Evolutionary conservation across 202 grass and related monocot species (phyloP).

Genomic region (Hordeum pubiflorum): DNA sequence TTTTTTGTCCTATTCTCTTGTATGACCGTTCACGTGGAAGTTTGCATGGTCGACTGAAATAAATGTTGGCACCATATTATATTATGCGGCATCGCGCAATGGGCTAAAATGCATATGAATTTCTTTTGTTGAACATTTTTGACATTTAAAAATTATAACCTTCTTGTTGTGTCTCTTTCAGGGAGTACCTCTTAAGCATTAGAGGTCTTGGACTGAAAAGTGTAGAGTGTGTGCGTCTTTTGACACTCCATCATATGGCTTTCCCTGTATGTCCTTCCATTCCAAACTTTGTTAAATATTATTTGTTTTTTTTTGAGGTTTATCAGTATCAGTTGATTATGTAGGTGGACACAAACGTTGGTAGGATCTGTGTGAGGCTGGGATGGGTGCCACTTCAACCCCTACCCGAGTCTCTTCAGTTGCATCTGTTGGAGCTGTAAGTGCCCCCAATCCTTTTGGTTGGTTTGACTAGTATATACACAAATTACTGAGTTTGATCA

Average conservation of each 20-base stretch:
- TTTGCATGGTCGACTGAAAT: not conserved
- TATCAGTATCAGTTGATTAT: conserved; percentile 6
- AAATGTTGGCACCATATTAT: not conserved
- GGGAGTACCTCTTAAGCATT: conserved; percentile 73
- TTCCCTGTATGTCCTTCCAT: conserved; percentile 46
- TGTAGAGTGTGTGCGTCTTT: conserved; percentile 80
- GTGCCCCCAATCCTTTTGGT: conserved; percentile 10
- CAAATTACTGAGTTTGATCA: conserved; percentile 12
- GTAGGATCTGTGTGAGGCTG: conserved; percentile 77
- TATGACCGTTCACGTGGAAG: not conserved
- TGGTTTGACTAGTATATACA: conserved; percentile 3
- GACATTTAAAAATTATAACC: not conserved
- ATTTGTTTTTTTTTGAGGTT: conserved; percentile 12
- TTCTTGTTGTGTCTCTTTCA: conserved; percentile 28
- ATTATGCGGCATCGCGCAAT: not conserved
- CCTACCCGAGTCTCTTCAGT: conserved; percentile 69
- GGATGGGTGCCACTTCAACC: conserved; percentile 85
- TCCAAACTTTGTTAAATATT: conserved; percentile 14
- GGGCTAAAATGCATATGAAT: not conserved
- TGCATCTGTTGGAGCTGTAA: conserved; percentile 73
- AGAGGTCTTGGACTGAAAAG: conserved; percentile 73
- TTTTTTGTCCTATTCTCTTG: not conserved
- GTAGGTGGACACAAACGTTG: conserved; percentile 85
- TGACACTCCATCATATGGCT: conserved; percentile 78
- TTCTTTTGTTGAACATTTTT: conserved; percentile 10